These are phyloP conservation scores for Cyberlindnera subsufficiens DNA, from an alignment of 805 yeast species.

Conservation along the genomic window DNA sequence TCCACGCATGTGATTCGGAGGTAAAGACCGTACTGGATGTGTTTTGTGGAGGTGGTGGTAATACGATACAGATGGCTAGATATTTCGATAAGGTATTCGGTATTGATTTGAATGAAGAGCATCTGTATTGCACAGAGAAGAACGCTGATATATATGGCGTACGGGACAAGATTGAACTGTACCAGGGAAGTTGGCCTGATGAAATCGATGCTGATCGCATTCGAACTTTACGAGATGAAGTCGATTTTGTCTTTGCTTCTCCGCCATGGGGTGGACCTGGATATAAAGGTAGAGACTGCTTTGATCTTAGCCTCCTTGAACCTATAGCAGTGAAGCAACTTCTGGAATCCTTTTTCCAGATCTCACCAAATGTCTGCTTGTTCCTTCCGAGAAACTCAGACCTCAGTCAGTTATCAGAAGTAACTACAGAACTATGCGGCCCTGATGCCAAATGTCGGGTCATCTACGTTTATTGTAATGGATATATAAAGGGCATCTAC, in stretches of 20 bases:
- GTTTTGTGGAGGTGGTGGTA: slow-evolving; percentile 89
- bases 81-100: slow-evolving; percentile 53
- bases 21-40: slow-evolving; percentile 52
- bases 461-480: slow-evolving; percentile 34
- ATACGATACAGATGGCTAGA: slow-evolving; percentile 68
- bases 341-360: slow-evolving; percentile 34
- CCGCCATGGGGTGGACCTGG: slow-evolving; percentile 89
- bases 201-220: slow-evolving; percentile 14
- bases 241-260: slow-evolving; percentile 61
- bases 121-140: slow-evolving; percentile 58
- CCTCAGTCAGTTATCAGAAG: slow-evolving; percentile 41
- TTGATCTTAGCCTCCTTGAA: slow-evolving; percentile 38
- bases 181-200: slow-evolving; percentile 41
- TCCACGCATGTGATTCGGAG: slow-evolving; percentile 45
- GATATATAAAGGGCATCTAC: slow-evolving; percentile 46
- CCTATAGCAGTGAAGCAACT: slow-evolving; percentile 47
- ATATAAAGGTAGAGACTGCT: slow-evolving; percentile 37
- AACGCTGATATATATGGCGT: slow-evolving; percentile 65
- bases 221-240: slow-evolving; percentile 10
- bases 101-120: slow-evolving; percentile 53
- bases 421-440: slow-evolving; percentile 44
- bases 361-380: slow-evolving; percentile 45
- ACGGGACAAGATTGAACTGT: slow-evolving; percentile 41
- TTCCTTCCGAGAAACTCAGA: slow-evolving; percentile 61
- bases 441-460: slow-evolving; percentile 37